Percentiles rank a stretch among this genome's conserved stretches.
Evolutionary conservation across 2,329 filamentous ascomycete species (phyloP).

Genomic region (Colletotrichum sp.): DNA sequence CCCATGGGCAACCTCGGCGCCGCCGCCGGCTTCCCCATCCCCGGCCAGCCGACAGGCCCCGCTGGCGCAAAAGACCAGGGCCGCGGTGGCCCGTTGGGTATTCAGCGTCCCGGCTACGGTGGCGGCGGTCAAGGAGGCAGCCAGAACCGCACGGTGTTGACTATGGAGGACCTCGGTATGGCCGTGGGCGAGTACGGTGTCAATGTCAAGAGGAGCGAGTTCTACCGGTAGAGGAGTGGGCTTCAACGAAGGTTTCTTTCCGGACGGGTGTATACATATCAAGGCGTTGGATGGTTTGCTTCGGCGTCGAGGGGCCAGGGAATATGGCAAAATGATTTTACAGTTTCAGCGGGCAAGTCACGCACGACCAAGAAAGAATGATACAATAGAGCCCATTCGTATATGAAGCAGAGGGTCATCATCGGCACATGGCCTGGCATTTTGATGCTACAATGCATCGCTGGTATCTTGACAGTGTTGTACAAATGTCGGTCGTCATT

Average conservation of each 20-base stretch:
- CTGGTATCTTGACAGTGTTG: constrained; percentile 19
- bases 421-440: constrained; percentile 1
- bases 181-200: constrained; percentile 97
- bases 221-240: constrained; percentile 73
- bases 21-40: constrained; percentile 70
- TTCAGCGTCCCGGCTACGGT: constrained; percentile 80
- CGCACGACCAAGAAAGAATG: background rate
- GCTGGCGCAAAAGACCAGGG: constrained; percentile 64
- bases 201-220: constrained; percentile 96
- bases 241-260: background rate
- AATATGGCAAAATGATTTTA: background rate
- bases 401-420: background rate
- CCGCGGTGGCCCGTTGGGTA: constrained; percentile 67
- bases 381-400: background rate
- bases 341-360: background rate
- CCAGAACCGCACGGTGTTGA: constrained; percentile 91
- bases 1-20: constrained; percentile 87
- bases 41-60: constrained; percentile 63
- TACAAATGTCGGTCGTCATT: constrained; percentile 6
- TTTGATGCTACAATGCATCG: constrained; percentile 11
- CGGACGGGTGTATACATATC: constrained; percentile 4
- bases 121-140: constrained; percentile 89
- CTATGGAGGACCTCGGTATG: constrained; percentile 99
- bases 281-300: constrained; percentile 9
- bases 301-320: constrained; percentile 14